Evolutionary conservation across 805 yeast species (phyloP), one percentile per base, ranked within the genome.

Genomic region (Metschnikowia colocasiae): DNA sequence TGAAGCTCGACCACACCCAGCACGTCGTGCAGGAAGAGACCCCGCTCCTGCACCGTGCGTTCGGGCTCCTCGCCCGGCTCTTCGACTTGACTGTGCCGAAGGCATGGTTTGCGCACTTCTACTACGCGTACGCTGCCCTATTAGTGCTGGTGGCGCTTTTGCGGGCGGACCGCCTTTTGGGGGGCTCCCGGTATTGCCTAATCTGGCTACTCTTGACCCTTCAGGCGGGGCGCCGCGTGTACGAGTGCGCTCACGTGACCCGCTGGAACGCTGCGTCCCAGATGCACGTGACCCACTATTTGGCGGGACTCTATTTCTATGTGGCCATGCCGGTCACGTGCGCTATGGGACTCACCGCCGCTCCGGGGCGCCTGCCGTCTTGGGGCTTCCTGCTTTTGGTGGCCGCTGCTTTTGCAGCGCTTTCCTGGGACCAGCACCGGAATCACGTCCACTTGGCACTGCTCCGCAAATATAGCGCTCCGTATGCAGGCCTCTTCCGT

Each of bases 281-380:
- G 49, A 85, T 86, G 70, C 83, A 85, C 57, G 56, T 84, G 31
- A 68, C 80, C 1, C 94, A 86, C 63, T 86, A 85, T 56, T 42
- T 81, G 1, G 83, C 78, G 3, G 95, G 94, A 0, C 29, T 83
- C 3, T 68, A 73, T 55, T 85, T 80, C 57, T 86, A 86, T 53
- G 46, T 77, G 0, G 60, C 76, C 1, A 65, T 82, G 8, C 73
- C 79, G 45, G 23, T 74, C 7, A 73, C 72, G 37, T 50, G 49
- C 33, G 46, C 38, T 23, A 22, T n/a, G 31, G 53, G 53, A 2
- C 42, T 27, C 33, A 20, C 16, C 8, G 4, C 42, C 10, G 3
- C 16, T 8, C 4, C 20, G 10, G 12, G 16, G 5, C 4, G 4
- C 18, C 25, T 16, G 18, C 32, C 19, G 18, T 15, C 12, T 7